Percentiles rank a stretch among this genome's conserved stretches.
Conservation (phyloP, 2,329 filamentous ascomycete species). For the Colletotrichum tamarilloi region DNA sequence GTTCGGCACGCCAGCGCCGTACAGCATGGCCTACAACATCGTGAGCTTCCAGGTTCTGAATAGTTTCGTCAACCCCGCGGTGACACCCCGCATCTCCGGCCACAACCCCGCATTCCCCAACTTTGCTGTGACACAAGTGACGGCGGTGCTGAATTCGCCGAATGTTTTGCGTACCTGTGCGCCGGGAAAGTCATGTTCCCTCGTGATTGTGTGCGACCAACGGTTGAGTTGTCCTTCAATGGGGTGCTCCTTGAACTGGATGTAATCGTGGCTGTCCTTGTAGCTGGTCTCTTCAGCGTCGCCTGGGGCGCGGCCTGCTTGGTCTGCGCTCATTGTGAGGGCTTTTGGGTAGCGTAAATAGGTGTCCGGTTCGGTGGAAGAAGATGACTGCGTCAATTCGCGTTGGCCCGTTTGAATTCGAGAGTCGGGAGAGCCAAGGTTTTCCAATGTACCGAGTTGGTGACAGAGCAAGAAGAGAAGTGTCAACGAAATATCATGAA, state of each 20-base stretch:
- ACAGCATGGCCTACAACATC: conserved; percentile 83
- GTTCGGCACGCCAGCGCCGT: conserved; percentile 88
- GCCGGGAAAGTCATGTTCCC: conserved; percentile 89
- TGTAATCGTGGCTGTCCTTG: conserved; percentile 62
- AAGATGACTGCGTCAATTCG: background rate
- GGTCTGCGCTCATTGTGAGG: conserved; percentile 19
- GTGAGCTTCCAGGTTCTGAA: background rate
- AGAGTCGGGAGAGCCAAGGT: background rate
- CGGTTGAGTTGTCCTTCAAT: conserved; percentile 76
- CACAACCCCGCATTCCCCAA: conserved; percentile 30
- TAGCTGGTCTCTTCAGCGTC: conserved; percentile 40
- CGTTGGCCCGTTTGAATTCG: background rate
- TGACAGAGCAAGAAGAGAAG: background rate
- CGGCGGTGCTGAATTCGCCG: background rate
- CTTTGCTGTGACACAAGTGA: background rate
- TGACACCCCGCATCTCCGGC: conserved; percentile 5
- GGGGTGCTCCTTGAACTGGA: conserved; percentile 63
- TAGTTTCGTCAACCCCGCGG: conserved; percentile 24
- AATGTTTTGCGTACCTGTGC: conserved; percentile 73
- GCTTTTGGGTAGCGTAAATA: background rate
- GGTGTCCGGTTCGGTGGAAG: background rate
- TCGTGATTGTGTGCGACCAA: conserved; percentile 86
- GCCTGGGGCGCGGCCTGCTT: conserved; percentile 14
- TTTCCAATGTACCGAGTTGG: background rate
- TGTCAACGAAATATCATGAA: background rate